These are phyloP conservation scores for Karstenula rhodostoma DNA, from an alignment of 2,329 filamentous ascomycete genomes.

Conservation along the genomic window DNA sequence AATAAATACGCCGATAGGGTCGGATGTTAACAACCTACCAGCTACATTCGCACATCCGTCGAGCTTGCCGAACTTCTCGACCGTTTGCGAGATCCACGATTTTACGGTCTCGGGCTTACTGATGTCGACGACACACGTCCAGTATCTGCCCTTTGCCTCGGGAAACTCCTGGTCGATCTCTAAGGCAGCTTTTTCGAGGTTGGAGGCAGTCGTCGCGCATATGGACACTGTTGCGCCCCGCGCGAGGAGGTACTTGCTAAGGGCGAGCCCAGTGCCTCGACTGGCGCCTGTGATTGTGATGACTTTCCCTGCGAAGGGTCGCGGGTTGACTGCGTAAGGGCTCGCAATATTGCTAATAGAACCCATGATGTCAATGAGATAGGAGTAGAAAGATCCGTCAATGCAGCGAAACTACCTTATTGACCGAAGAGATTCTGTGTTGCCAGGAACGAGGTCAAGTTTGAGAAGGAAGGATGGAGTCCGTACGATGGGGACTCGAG, in stretches of 20 bases:
- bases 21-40: slow-evolving; percentile 11
- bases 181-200: slow-evolving; percentile 19
- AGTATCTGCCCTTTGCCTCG: slow-evolving; percentile 19
- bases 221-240: slow-evolving; percentile 21
- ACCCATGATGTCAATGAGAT: background rate
- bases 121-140: slow-evolving; percentile 19
- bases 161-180: slow-evolving; percentile 21
- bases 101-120: slow-evolving; percentile 15
- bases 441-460: background rate
- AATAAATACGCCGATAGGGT: background rate
- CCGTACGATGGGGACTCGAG: background rate
- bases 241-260: slow-evolving; percentile 22
- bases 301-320: slow-evolving; percentile 22
- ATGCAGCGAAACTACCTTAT: background rate
- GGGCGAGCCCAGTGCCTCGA: slow-evolving; percentile 20
- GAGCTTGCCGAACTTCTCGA: slow-evolving; percentile 19
- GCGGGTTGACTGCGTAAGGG: slow-evolving; percentile 19
- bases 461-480: background rate
- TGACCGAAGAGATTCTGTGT: background rate
- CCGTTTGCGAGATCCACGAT: slow-evolving; percentile 21
- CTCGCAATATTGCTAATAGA: background rate
- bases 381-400: background rate
- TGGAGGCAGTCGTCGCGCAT: slow-evolving; percentile 21
- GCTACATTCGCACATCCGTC: slow-evolving; percentile 26
- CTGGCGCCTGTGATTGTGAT: slow-evolving; percentile 25